Evolutionary conservation across 768 basidiomycete species (phyloP), one percentile per base, ranked within the genome.

Genomic region (Kwoniella dejecticola): DNA sequence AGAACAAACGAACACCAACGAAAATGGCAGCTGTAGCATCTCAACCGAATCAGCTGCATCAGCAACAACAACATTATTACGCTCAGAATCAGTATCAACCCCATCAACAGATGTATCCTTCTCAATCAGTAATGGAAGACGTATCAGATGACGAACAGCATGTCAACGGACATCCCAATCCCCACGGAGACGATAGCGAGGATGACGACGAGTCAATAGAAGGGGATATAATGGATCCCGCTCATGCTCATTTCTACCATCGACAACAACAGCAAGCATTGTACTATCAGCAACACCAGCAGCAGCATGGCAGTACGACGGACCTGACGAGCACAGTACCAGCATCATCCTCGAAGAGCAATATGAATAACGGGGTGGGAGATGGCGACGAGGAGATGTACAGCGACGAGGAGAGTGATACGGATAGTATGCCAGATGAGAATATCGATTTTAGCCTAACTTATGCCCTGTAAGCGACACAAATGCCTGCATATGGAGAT

Each of bases 61-160:
- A 46, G 15, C 55, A 57, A 27, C 55, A 57, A 8, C 55, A 57
- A 26, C 55, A 57, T n/a, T 33, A 57, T 21, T 33, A 58, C 11
- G 38, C 27, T 24, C 53, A 55, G 15, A 10, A 61, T 29, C 52
- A 44, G 4, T 23, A 47, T n/a, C 46, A 47, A 24, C 57, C 60
- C 5, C 52, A 44, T 23, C 61, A 56, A 41, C 59, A 57, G 30
- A 41, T 27, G 15, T 45, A 55, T 31, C 54, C 56, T 8, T 63
- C 66, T 63, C 89, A 90, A 64, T 91, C 90, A 0, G 85, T 91
- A 56, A 83, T 91, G 31, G 91, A 93, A 71, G 90, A 90, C 75
- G 89, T 89, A 75, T 90, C 88, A 4, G 61, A 63, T 15, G 70
- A 84, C 33, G 88, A 90, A 56, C 84, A 80, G 42, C 88, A 90